Conservation (phyloP, 441 rosid species). For the Pelargonium myrrhifolium region DNA sequence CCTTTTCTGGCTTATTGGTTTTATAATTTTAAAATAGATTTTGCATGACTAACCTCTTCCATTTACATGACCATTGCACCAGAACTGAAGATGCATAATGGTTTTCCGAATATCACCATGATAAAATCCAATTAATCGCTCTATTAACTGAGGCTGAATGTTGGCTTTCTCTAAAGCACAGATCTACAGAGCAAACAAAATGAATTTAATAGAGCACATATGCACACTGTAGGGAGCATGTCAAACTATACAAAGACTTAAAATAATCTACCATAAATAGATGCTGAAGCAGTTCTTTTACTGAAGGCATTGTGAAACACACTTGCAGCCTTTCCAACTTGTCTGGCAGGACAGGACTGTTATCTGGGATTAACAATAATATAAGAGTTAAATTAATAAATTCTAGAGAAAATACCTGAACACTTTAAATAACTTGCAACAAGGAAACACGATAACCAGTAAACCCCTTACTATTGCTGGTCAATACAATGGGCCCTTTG, state of each 20-base stretch:
- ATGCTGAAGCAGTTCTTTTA: constrained; percentile 52
- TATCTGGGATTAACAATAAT: constrained; percentile 41
- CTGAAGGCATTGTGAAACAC: constrained; percentile 49
- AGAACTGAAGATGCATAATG: constrained; percentile 78
- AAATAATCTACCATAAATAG: constrained; percentile 41
- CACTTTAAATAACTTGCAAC: constrained; percentile 8
- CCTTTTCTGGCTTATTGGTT: too few relatives aligned
- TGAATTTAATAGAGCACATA: constrained; percentile 17
- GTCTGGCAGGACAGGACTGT: constrained; percentile 58
- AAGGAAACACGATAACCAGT: constrained; percentile 16
- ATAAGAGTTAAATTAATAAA: constrained; percentile 12
- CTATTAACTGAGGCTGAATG: constrained; percentile 43
- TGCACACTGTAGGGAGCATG: constrained; percentile 11
- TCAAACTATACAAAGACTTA: constrained; percentile 13
- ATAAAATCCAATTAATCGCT: constrained; percentile 46
- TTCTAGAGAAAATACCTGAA: constrained; percentile 13
- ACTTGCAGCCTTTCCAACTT: constrained; percentile 57
- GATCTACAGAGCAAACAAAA: constrained; percentile 36
- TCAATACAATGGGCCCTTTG: constrained; percentile 80
- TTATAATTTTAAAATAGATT: neutral
- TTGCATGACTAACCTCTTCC: constrained; percentile 41
- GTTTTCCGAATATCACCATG: constrained; percentile 74
- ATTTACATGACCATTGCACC: constrained; percentile 65
- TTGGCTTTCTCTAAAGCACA: constrained; percentile 61
- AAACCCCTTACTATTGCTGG: constrained; percentile 64